phyloP scores from a whole-genome alignment of 495 filamentous ascomycete species.

The Ramalina peruviana region DNA sequence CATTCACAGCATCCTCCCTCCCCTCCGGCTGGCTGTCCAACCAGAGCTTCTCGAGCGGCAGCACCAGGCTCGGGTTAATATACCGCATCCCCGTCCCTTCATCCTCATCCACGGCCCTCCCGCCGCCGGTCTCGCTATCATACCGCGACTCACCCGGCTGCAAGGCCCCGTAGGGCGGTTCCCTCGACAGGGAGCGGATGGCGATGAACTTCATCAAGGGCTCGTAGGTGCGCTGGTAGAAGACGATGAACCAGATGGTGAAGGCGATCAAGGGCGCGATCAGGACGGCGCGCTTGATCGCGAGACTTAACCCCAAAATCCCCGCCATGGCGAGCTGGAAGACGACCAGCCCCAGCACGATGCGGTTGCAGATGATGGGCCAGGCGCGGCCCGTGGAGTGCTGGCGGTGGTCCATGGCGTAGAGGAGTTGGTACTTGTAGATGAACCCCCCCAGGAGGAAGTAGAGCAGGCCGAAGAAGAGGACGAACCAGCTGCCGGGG shows the following conservation, averaged over 20 bases:
- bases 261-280: constrained; percentile 61
- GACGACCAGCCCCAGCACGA: constrained; percentile 68
- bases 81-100: constrained; percentile 51
- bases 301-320: constrained; percentile 58
- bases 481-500: constrained; percentile 65
- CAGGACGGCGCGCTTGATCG: constrained; percentile 54
- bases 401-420: constrained; percentile 95
- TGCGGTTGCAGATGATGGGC: constrained; percentile 85
- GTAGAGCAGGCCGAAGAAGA: constrained; percentile 73
- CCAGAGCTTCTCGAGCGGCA: constrained; percentile 37
- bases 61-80: constrained; percentile 60
- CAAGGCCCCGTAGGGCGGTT: constrained; percentile 28
- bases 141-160: constrained; percentile 26
- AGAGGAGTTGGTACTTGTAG: constrained; percentile 96
- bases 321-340: constrained; percentile 90
- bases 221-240: constrained; percentile 60
- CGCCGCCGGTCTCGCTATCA: constrained; percentile 22
- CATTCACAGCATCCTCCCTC: constrained; percentile 21
- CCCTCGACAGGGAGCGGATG: constrained; percentile 56
- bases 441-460: constrained; percentile 83
- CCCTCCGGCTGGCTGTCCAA: constrained; percentile 5
- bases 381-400: constrained; percentile 90
- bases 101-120: constrained; percentile 45
- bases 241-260: constrained; percentile 76
- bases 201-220: constrained; percentile 88